Base-by-base conservation (phyloP, 2,329 filamentous ascomycete species). In the Plectosphaerella sp. region DNA sequence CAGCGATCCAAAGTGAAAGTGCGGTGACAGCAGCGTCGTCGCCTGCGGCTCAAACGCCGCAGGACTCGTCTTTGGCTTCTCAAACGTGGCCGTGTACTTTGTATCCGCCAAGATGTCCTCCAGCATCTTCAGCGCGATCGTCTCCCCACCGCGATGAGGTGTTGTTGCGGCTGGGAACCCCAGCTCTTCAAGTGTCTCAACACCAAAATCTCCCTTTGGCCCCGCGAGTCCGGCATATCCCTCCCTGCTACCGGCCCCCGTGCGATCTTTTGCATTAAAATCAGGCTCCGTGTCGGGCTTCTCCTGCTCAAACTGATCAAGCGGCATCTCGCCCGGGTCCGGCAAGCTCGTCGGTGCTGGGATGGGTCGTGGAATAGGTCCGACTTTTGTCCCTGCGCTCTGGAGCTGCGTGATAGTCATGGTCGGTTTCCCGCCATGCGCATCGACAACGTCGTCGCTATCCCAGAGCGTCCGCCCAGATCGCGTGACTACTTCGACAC, bases 51-150 rank as follows among this genome's bases (percentile, higher is more conserved):
- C 78, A 59, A 91, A 90, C 3, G 81, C 85, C 2, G 88, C 87
- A 0, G 88, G 88, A 36, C 84, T 88, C 0, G 87, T 90, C 52
- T 84, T 83, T 2, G 88, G 88, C 64, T 92, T 92, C 62, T 85
- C 79, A 61, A 92, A 92, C 0, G 83, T 89, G 1, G 84, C 86
- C 0, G 83, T 84, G 63, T 89, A 91, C 50, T 81, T 75, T 53
- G 81, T 75, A 55, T 91, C 72, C 3, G 74, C 69, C 53, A 88
- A 76, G 33, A 89, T 80, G 4, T 76, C 68, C 9, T 78, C 72
- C 2, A 92, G 75, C 28, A 72, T 71, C 55, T 75, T 64, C 4
- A 91, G 68, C 0, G 87, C 87, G 1, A 78, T 61, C 1, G 75
- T 83, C 67, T 92, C 88, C n/a, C 88, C 88, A 25, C 88, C 88